Base-by-base conservation (phyloP, 257 asterid species). In the Lavandula angustifolia region DNA sequence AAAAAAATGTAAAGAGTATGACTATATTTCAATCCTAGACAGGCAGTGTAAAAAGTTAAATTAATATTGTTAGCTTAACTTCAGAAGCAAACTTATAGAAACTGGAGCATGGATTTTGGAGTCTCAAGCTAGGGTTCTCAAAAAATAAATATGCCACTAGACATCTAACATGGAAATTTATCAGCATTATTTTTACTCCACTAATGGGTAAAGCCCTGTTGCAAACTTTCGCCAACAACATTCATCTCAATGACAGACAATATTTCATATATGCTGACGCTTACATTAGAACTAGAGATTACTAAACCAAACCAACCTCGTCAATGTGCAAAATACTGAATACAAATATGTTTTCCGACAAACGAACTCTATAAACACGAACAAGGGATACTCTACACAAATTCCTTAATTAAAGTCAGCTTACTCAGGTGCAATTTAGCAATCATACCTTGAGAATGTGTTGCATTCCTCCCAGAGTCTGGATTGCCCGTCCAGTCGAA, bases 391-490 rank as follows among this genome's bases (percentile, higher is more conserved):
- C 43, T 46, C 48, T 14, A 18, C 29, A 46, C 54, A 54, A n/a
- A 43, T 17, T 57, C 47, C 71, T 5, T 7, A 34, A 54, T 17
- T 18, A 12, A 11, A 9, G 6, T 6, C 11, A 42, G 46, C 68
- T 50, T 22, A 33, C 7, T 6, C 42, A 54, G 17, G 9, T 10
- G 16, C 17, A 8, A 35, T 16, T 40, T 40, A 60, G 14, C 29
- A 40, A 9, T n/a, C 38, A 67, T 59, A 91, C 96, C 97, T 87
- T 89, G 63, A 76, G 77, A 78, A 92, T 82, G 60, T 78, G 82
- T 59, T 84, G 73, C 29, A 56, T 49, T 56, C 99, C 99, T 4
- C 97, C 99, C 9, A 92, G 86, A 68, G 96, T 85, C 77, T 92
- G 90, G 27, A 90, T 72, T 13, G 97, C 99, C 0, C 95, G 94